Base-by-base conservation (phyloP, 176 grass and related monocot genomes). In the Musa itinerans region DNA sequence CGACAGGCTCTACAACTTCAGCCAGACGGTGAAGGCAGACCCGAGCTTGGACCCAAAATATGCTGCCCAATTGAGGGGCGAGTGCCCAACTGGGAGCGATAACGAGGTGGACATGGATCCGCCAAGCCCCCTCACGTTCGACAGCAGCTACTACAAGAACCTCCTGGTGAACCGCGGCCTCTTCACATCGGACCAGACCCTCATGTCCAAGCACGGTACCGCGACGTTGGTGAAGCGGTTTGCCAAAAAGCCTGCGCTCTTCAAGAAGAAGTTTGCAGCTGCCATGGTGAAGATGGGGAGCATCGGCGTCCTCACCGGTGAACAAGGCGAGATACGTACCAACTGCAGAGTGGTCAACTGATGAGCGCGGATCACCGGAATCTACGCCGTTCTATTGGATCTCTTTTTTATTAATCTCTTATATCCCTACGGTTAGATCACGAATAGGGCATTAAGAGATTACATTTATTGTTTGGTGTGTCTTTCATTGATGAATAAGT, bases 221-320 rank as follows among this genome's bases (percentile, higher is more conserved):
- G 74, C 84, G 1, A 74, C 79, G 11, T 81, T 89, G 82, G 94
- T 91, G 9, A 87, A 83, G 74, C 10, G 58, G 75, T 89, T 89
- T 71, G 90, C 94, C 21, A 80, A 65, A 56, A 83, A 94, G 72
- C 72, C 78, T 13, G 48, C 71, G 27, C 75, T 80, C 16, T 99
- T 94, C 83, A 85, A 85, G 79, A 77, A 27, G 54, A 86, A 87
- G 63, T 99, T 99, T 70, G 87, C 86, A n/a, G 74, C 63, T 0
- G 84, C 86, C 11, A 99, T 99, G 88, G 81, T 86, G 29, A 99
- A 75, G 86, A 92, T 99, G 95, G 91, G 95, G 0, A 25, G 74
- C 27, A 69, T 95, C 69, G 86, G 78, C 13, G 90, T 86, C 53
- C 82, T 94, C 80, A 95, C 86, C 24, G 88, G 91, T 27, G 53